Evolutionary conservation across 495 filamentous ascomycete species (phyloP).

Genomic region (Hypoxylon lienhwacheense): DNA sequence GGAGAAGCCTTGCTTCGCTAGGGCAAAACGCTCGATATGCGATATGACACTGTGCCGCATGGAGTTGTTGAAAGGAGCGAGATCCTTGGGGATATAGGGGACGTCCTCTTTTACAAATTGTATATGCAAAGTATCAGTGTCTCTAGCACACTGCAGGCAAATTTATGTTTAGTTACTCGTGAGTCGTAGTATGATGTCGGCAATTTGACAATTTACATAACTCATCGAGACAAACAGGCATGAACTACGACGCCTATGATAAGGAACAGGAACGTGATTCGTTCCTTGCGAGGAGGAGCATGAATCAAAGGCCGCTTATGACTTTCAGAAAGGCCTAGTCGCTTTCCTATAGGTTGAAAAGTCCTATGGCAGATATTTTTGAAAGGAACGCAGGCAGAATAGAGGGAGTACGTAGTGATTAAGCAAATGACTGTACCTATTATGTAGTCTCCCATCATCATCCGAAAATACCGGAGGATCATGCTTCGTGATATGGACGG

Average conservation of each 20-base stretch:
- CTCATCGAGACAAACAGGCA: background rate
- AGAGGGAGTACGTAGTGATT: background rate
- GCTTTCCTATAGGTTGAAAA: slow-evolving; percentile 9
- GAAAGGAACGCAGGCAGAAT: background rate
- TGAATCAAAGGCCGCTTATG: slow-evolving; percentile 2
- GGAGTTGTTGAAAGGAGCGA: no score
- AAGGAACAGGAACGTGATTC: slow-evolving; percentile 1
- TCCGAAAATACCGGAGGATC: slow-evolving; percentile 11
- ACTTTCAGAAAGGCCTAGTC: background rate
- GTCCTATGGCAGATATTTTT: slow-evolving; percentile 9
- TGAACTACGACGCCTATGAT: background rate
- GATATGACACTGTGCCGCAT: no score
- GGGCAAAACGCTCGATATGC: no score
- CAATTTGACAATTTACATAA: no score
- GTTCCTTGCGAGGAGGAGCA: background rate
- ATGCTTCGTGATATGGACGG: slow-evolving; percentile 13
- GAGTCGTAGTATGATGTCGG: no score
- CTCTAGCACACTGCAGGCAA: no score
- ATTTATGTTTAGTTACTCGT: no score
- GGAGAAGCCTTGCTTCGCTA: no score
- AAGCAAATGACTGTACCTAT: background rate
- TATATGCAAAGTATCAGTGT: no score
- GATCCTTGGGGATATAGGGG: no score
- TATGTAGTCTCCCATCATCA: slow-evolving; percentile 12
- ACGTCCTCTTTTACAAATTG: no score